Conservation (phyloP, 1,284 basidiomycete genomes). For the Leccinum fuscescens region DNA sequence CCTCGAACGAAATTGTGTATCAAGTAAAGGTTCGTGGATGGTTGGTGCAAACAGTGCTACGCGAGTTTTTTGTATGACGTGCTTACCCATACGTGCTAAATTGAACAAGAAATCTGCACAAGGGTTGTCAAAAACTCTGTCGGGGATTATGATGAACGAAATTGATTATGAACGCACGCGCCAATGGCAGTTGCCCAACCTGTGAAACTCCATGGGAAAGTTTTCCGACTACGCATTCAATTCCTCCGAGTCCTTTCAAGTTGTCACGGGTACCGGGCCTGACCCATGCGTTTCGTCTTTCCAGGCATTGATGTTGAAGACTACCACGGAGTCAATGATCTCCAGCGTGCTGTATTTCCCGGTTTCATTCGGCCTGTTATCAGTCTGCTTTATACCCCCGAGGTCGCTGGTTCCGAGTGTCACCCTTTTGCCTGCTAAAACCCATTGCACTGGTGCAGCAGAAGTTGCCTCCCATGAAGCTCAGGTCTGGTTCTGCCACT, state of each 20-base stretch:
- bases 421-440: neutral
- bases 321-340: neutral
- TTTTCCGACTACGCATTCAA: neutral
- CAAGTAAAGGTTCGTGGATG: constrained; percentile 21
- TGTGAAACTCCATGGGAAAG: constrained; percentile 26
- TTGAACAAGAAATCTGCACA: constrained; percentile 30
- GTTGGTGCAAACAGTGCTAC: neutral
- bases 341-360: neutral
- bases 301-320: neutral
- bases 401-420: neutral
- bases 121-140: neutral
- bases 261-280: neutral
- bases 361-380: neutral
- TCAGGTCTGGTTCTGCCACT: neutral
- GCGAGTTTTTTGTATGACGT: neutral
- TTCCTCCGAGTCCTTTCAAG: neutral
- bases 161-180: constrained; percentile 19
- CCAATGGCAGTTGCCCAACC: constrained; percentile 31
- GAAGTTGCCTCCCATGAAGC: neutral
- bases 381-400: neutral
- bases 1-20: constrained; percentile 40
- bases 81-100: constrained; percentile 39
- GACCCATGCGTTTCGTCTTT: neutral
- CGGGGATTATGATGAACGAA: neutral
- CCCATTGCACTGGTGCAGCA: neutral